Base-by-base conservation (phyloP, 305 asterid species). In the Salvia sclarea region DNA sequence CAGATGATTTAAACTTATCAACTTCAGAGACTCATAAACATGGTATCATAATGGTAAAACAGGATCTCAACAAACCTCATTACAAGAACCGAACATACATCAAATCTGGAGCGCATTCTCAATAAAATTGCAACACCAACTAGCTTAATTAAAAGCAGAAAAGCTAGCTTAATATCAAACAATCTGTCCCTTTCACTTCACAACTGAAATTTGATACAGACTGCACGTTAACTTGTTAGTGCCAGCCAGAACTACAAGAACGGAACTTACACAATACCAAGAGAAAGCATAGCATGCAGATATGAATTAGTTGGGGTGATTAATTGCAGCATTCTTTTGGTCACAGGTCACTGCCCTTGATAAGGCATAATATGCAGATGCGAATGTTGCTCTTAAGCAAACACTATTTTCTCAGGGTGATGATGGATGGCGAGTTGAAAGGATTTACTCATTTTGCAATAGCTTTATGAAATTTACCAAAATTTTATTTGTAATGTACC, bases 401-500 rank as follows among this genome's bases (percentile, higher is more conserved):
- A 40, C 70, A 68, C 50, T 47, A 17, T 17, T 66, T 25, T 22
- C 31, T 41, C 67, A 9, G 59, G 68, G 28, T 5, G 14, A 3
- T 38, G 37, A 21, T 17, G 10, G n/a, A 24, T 20, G 56, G 33
- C 5, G 2, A 8, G 2, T 47, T 28, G 49, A 35, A 12, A 68
- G 25, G 58, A 62, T 60, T 16, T 38, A 45, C 53, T 30, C 50
- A 43, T 63, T 47, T 40, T 7, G 30, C 57, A 28, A 18, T 64
- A 28, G 25, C 54, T 45, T 33, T 20, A 56, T 53, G 57, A 64
- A 48, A 76, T 1, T 20, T 10, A 68, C 61, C 72, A 38, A 38
- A 59, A 59, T 45, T 52, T 37, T 30, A 61, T 71, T 73, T 22
- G 70, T 49, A 25, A 69, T 49, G 69, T 31, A 69, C 70, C 57